Evolutionary conservation across 2,329 filamentous ascomycete genomes (phyloP).

Genomic region (Exserohilum rostratum): DNA sequence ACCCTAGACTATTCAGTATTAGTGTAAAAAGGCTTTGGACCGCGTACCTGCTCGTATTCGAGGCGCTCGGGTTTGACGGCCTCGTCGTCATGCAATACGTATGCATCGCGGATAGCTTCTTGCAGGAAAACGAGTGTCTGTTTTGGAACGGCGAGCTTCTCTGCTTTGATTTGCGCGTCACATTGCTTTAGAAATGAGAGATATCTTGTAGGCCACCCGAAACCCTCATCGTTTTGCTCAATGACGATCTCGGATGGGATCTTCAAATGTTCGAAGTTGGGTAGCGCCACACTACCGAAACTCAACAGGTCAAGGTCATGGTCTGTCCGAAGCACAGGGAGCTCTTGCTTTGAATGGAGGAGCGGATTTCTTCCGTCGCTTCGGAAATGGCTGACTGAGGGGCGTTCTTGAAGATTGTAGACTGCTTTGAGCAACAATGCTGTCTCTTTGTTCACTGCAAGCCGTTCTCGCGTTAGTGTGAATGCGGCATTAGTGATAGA

Average conservation of each 20-base stretch:
- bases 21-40: neutral
- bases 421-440: conserved; percentile 36
- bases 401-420: conserved; percentile 9
- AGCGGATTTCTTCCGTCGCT: conserved; percentile 21
- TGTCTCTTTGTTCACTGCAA: conserved; percentile 38
- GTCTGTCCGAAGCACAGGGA: conserved; percentile 55
- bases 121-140: conserved; percentile 48
- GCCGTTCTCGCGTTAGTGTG: conserved; percentile 33
- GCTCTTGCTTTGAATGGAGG: conserved; percentile 50
- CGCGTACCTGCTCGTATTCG: conserved; percentile 32
- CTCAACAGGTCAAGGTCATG: conserved; percentile 53
- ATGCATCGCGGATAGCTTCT: conserved; percentile 35
- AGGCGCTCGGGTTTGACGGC: conserved; percentile 21
- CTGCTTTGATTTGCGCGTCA: conserved; percentile 31
- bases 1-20: conserved; percentile 38
- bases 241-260: conserved; percentile 45
- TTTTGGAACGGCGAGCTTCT: conserved; percentile 49
- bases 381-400: neutral
- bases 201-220: conserved; percentile 51
- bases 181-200: conserved; percentile 33
- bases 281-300: conserved; percentile 40
- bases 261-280: conserved; percentile 37
- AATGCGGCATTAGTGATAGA: conserved; percentile 16
- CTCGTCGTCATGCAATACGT: conserved; percentile 27
- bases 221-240: conserved; percentile 52